Base-by-base conservation (phyloP, 257 asterid species). In the Salvia miltiorrhiza region DNA sequence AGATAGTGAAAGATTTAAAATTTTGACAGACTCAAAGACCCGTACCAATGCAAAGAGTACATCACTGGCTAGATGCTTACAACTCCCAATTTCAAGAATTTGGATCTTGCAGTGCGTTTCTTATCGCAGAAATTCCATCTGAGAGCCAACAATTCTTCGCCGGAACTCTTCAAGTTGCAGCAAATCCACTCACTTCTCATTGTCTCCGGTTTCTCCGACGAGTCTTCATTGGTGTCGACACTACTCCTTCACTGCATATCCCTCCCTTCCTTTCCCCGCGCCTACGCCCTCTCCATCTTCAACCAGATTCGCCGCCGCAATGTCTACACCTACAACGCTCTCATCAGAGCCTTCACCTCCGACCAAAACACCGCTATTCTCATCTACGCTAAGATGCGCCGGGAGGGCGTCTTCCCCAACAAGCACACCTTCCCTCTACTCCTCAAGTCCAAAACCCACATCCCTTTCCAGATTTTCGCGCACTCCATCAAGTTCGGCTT, bases 371-470 rank as follows among this genome's bases (percentile, higher is more conserved):
- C 37, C 17, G 80, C 80, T 57, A 32, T 79, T 68, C 44, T 13
- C 64, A 40, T 76, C 67, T 83, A 72, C 58, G 53, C 61, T 9
- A 68, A 43, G 37, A 78, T 83, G 88, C 87, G 79, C 65, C 70
- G 49, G 16, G 69, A 77, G 26, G 76, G 79, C 7, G 70, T 81
- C 52, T 56, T 41, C 41, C 88, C 88, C 32, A 81, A 85, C 81
- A 73, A 65, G 70, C 90, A 85, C 77, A 85, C 90, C 52, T 85
- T 83, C 71, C 88, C 88, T 43, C 41, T 83, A 43, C 83, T 85
- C 52, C 91, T 85, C 74, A 86, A 81, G 65, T 62, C 84, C 61
- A 79, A 73, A 41, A 47, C 76, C 50, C 69, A 43, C 37, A 66
- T 69, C 67, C 83, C 83, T 7, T 63, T 73, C 21, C 77, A 79